Evolutionary conservation across 164 flowering plant genomes (phyloP), one percentile per base, ranked within the genome.

Genomic region (Berberis thunbergii): DNA sequence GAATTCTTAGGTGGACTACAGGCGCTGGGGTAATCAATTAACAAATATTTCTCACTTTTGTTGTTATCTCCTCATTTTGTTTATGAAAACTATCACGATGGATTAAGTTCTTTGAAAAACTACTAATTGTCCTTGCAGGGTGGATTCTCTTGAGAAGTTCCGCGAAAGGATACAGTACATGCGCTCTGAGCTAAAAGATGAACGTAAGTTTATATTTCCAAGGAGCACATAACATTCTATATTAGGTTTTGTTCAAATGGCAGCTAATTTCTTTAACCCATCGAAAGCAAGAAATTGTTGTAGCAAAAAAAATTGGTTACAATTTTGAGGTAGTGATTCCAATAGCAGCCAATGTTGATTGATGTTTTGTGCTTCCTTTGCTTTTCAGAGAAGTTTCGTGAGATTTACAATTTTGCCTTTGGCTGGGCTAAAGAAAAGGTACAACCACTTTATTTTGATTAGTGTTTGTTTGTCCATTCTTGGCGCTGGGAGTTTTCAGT

Each of bases 351-450:
- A 6, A 11, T 52, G n/a, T 52, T 52, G 54, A 12, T 43, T 75
- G 6, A 56, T 64, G 7, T 61, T 53, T 4, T 54, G 13, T 56
- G 13, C 53, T 1, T 8, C 69, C 62, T 4, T 60, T 42, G 42
- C 52, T 83, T 39, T 74, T 43, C 93, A 95, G 97, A 86, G 49
- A 95, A 89, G 73, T 91, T 91, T 69, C 88, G 91, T 41, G 97
- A 95, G 72, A 86, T 95, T 75, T 91, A 95, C 71, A 85, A 84
- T 75, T 95, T 91, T 78, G 94, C 99, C 11, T 94, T 91, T 78
- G 87, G 84, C 59, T 95, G 99, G 99, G 99, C 99, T 62, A 89
- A 85, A 79, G 99, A 91, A 79, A 95, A 95, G 96, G 97, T 95
- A 78, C 26, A 26, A 26, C 26, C 26, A 26, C 26, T 26, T 26